Evolutionary conservation across 306 rosid genomes (phyloP).

Genomic region (Corylus americana): DNA sequence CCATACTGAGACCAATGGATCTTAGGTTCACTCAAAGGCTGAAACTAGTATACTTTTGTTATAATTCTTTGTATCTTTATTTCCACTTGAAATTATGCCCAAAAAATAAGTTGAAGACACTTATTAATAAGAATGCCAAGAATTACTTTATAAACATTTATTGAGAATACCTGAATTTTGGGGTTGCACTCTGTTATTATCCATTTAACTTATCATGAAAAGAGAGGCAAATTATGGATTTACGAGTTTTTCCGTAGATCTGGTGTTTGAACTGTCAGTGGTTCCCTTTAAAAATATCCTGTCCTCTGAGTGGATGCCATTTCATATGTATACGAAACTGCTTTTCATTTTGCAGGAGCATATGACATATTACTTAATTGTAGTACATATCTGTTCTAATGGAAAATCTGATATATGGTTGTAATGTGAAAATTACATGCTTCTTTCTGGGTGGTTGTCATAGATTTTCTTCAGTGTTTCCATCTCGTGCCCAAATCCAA

Average conservation of each 20-base stretch:
- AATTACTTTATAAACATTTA: no score
- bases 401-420: constrained; percentile 7
- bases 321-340: constrained; percentile 7
- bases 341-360: background rate
- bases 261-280: background rate
- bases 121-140: no score
- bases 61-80: no score
- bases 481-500: constrained; percentile 19
- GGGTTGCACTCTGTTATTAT: background rate
- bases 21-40: background rate
- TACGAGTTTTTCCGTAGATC: background rate
- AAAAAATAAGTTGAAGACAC: background rate
- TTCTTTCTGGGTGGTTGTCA: constrained; percentile 24
- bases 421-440: constrained; percentile 23
- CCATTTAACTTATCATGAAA: background rate
- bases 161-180: background rate
- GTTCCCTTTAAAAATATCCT: background rate
- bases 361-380: background rate
- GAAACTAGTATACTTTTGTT: no score
- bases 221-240: background rate
- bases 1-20: background rate
- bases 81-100: background rate
- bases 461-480: constrained; percentile 17
- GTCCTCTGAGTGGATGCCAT: background rate
- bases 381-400: background rate